Evolutionary conservation across 768 basidiomycete species (phyloP).

Genomic region (Hericium coralloides): DNA sequence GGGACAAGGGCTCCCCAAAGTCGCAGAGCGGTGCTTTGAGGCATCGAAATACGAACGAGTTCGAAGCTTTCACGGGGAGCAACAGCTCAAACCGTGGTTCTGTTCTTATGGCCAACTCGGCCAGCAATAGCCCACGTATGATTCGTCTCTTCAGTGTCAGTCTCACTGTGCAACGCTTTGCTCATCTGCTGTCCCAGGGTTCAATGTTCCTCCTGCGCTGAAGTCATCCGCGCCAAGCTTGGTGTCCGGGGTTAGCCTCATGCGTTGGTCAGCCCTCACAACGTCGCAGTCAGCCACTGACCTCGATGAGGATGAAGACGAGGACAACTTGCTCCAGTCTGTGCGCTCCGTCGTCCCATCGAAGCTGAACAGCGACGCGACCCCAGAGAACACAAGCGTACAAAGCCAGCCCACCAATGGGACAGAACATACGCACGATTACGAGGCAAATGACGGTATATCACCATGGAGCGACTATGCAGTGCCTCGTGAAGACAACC

Average conservation of each 20-base stretch:
- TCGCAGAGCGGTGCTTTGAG: background rate
- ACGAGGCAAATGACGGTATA: background rate
- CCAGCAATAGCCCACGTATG: background rate
- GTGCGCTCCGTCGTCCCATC: background rate
- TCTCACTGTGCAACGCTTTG: background rate
- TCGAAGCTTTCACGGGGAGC: no score
- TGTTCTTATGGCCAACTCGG: no score
- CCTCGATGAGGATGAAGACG: background rate
- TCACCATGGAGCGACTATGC: conserved; percentile 1
- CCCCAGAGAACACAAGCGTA: background rate
- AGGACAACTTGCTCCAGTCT: background rate
- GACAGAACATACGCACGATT: background rate
- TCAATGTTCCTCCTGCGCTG: background rate
- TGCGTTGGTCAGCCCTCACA: background rate
- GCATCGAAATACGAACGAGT: no score
- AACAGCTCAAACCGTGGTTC: no score
- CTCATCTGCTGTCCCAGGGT: background rate
- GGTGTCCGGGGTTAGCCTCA: background rate
- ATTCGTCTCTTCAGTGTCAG: background rate
- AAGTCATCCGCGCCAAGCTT: background rate
- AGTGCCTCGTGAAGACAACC: background rate
- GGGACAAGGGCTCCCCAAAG: no score
- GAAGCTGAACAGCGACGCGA: background rate
- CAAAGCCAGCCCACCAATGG: background rate
- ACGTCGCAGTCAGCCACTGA: background rate